A percentile compares a stretch with the other conserved stretches of the same genome.
Conservation (phyloP, 169 alveolate species). For the Plasmodium cynomolgi region DNA sequence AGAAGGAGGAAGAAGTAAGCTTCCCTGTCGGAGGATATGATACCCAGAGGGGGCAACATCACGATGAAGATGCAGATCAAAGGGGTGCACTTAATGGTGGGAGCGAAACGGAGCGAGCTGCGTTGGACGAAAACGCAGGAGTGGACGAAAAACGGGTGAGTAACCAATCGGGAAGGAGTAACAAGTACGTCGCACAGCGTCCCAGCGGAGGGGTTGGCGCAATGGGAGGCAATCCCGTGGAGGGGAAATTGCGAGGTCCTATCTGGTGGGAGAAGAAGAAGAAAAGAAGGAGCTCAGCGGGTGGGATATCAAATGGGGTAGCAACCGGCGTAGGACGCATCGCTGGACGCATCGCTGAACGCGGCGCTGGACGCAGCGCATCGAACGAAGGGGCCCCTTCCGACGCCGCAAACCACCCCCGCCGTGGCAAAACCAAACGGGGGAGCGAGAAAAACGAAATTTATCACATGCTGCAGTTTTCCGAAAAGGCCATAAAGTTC, state of each 20-base stretch:
- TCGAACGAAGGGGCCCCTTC: neutral
- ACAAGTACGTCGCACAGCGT: neutral
- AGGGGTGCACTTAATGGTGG: neutral
- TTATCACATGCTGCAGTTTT: constrained; percentile 39
- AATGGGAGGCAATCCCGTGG: neutral
- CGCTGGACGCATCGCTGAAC: neutral
- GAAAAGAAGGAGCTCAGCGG: neutral
- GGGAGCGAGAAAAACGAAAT: constrained; percentile 41
- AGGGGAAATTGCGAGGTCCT: neutral
- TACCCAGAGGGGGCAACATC: neutral
- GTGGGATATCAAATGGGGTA: neutral
- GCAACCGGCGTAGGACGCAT: neutral
- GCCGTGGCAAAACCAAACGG: neutral
- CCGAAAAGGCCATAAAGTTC: constrained; percentile 71
- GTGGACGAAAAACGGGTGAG: neutral
- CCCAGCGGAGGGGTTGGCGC: neutral
- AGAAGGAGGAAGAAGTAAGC: neutral
- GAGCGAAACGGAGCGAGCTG: neutral
- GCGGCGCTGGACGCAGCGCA: neutral
- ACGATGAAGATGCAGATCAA: neutral
- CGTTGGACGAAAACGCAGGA: neutral
- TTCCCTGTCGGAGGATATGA: neutral
- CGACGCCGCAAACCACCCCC: neutral
- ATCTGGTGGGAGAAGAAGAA: neutral
- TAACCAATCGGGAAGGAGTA: neutral